These are phyloP conservation scores for Tribonema minus DNA, from an alignment of 108 stramenopile genomes.

Conservation along the genomic window DNA sequence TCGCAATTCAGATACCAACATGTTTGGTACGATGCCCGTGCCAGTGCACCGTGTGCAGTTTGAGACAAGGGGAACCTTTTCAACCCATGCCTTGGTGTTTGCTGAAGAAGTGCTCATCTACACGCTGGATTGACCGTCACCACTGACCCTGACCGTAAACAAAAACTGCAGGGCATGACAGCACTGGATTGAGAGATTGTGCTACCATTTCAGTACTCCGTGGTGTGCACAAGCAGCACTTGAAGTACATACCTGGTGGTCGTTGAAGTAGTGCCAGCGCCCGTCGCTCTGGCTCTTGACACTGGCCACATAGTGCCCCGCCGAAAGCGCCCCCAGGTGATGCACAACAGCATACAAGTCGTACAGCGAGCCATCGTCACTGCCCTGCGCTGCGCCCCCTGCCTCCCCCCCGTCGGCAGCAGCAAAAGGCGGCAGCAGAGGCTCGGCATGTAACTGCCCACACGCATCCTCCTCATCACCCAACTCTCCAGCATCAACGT, in stretches of 20 bases:
- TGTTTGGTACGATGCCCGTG: neutral
- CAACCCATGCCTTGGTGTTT: neutral
- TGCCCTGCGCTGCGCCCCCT: too few relatives aligned
- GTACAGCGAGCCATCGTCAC: conserved; percentile 20
- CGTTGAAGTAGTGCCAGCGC: conserved; percentile 45
- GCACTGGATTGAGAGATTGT: neutral
- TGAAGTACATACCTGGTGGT: conserved; percentile 23
- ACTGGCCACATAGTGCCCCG: conserved; percentile 47
- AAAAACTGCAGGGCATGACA: neutral
- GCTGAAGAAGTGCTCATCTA: neutral
- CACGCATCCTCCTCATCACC: too few relatives aligned
- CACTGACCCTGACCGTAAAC: neutral
- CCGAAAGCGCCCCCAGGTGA: conserved; percentile 44
- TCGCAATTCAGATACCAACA: neutral
- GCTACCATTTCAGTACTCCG: neutral
- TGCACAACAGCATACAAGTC: conserved; percentile 46
- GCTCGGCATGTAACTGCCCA: too few relatives aligned
- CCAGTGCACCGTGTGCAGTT: neutral
- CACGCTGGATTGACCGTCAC: neutral
- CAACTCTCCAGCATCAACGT: too few relatives aligned
- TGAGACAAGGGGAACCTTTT: neutral
- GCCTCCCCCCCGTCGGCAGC: too few relatives aligned
- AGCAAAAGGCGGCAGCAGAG: too few relatives aligned
- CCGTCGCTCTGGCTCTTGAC: conserved; percentile 19
- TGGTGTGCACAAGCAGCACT: too few relatives aligned